Evolutionary conservation across 768 basidiomycete species (phyloP).

Genomic region (Ramaria sp.): DNA sequence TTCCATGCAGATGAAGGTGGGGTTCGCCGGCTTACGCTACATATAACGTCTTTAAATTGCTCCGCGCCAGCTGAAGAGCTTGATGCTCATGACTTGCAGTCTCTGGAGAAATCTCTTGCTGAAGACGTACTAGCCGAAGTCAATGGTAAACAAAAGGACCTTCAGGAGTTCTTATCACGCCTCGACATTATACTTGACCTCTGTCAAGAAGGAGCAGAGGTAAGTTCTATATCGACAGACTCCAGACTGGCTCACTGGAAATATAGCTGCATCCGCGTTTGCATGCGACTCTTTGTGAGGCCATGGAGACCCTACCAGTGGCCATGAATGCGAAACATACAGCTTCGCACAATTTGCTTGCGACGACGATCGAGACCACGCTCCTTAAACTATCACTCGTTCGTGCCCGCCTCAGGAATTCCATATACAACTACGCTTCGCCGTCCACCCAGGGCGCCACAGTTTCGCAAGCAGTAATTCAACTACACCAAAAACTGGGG

Average conservation of each 20-base stretch:
- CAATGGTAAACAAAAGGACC: neutral
- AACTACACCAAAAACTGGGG: slow-evolving; percentile 23
- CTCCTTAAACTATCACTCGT: slow-evolving; percentile 39
- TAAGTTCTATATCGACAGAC: neutral
- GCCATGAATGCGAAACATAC: slow-evolving; percentile 19
- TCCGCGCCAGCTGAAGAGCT: neutral
- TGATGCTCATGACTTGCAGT: neutral
- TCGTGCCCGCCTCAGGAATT: slow-evolving; percentile 27
- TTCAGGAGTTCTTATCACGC: neutral
- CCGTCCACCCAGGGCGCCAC: slow-evolving; percentile 13
- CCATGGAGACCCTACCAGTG: slow-evolving; percentile 21
- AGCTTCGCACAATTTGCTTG: slow-evolving; percentile 30
- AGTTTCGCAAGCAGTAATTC: slow-evolving; percentile 25
- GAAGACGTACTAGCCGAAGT: neutral
- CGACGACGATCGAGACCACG: slow-evolving; percentile 35
- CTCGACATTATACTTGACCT: neutral
- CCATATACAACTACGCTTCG: slow-evolving; percentile 29
- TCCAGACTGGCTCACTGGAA: neutral
- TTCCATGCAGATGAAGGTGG: neutral
- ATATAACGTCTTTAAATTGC: neutral
- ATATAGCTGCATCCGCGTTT: slow-evolving; percentile 24
- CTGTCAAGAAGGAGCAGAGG: neutral
- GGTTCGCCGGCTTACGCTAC: neutral
- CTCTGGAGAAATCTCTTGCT: neutral
- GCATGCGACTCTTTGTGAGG: slow-evolving; percentile 19